Evolutionary conservation across 257 asterid genomes (phyloP).

Genomic region (Gentiana dahurica): DNA sequence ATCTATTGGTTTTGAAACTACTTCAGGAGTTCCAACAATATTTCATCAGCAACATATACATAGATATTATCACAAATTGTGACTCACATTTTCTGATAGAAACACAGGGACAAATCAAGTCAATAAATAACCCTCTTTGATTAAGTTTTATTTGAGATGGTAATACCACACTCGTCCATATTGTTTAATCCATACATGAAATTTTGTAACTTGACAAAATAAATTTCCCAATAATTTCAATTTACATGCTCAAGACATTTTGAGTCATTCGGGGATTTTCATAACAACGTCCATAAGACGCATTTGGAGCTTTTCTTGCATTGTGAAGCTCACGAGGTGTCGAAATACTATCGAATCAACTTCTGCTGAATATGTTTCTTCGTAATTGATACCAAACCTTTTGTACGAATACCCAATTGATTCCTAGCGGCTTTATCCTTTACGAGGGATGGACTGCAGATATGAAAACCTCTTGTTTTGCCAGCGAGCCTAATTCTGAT

Average conservation of each 20-base stretch:
- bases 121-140: neutral
- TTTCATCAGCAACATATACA: neutral
- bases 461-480: too few relatives aligned
- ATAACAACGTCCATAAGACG: too few relatives aligned
- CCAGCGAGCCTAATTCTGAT: too few relatives aligned
- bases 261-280: neutral
- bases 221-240: neutral
- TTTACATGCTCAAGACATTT: neutral
- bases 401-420: too few relatives aligned
- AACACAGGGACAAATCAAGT: neutral
- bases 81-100: neutral
- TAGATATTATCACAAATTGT: neutral
- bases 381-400: too few relatives aligned
- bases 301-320: too few relatives aligned
- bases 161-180: neutral
- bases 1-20: neutral
- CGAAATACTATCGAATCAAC: too few relatives aligned
- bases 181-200: neutral
- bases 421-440: too few relatives aligned
- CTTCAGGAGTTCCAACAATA: neutral
- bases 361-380: too few relatives aligned
- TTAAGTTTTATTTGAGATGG: neutral
- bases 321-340: too few relatives aligned
- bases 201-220: neutral
- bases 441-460: too few relatives aligned